Evolutionary conservation across 441 rosid genomes (phyloP).

Genomic region (Erodium texanum): DNA sequence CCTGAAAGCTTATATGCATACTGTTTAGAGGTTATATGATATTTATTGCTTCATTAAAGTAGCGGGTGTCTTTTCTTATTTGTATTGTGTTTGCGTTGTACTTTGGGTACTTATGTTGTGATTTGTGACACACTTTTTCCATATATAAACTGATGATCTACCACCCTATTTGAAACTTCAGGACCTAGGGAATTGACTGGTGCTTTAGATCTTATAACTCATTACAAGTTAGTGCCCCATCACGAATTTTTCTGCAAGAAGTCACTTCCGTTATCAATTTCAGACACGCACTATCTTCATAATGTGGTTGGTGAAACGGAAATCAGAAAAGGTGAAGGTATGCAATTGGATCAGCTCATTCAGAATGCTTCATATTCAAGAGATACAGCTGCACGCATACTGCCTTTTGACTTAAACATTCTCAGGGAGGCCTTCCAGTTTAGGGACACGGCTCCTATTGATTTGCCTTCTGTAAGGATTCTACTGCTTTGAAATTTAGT

Average conservation of each 20-base stretch:
- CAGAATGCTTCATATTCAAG: slow-evolving; percentile 37
- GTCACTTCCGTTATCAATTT: slow-evolving; percentile 64
- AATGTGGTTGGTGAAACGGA: slow-evolving; percentile 64
- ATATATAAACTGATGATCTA: background rate
- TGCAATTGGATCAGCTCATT: slow-evolving; percentile 87
- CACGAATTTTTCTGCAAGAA: slow-evolving; percentile 90
- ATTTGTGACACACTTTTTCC: too few species aligned
- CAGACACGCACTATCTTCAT: slow-evolving; percentile 84
- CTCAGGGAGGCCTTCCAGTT: slow-evolving; percentile 71
- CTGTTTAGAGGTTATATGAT: background rate
- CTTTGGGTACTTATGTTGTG: background rate
- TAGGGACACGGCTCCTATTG: slow-evolving; percentile 59
- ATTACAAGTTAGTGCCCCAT: slow-evolving; percentile 69
- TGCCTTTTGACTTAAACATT: slow-evolving; percentile 64
- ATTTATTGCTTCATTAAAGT: background rate
- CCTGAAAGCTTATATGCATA: background rate
- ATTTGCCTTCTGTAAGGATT: slow-evolving; percentile 58
- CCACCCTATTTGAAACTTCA: slow-evolving; percentile 15
- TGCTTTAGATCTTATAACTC: slow-evolving; percentile 75
- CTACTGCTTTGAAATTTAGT: background rate
- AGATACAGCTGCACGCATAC: slow-evolving; percentile 43
- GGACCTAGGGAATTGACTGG: slow-evolving; percentile 88
- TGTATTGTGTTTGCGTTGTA: background rate
- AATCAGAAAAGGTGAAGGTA: slow-evolving; percentile 71
- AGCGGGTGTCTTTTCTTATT: background rate